Evolutionary conservation across 148 eudicot species (phyloP).

Genomic region (Nepenthes gracilis): DNA sequence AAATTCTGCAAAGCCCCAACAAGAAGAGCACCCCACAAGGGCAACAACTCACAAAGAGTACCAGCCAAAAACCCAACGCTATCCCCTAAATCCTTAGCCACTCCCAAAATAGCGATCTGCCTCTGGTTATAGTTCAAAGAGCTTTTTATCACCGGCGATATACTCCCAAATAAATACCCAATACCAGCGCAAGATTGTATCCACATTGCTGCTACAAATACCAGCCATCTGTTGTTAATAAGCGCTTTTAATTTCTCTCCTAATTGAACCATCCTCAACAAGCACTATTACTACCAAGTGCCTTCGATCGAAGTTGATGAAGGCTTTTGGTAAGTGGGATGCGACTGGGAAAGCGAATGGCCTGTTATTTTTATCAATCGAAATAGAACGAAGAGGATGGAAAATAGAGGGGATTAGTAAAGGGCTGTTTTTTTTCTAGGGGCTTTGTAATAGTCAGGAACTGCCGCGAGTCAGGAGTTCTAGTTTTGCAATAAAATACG

Average conservation of each 20-base stretch:
- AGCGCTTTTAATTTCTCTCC: slow-evolving; percentile 37
- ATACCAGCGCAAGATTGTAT: slow-evolving; percentile 86
- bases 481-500: too few relatives aligned
- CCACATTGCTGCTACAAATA: slow-evolving; percentile 96
- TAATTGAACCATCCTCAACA: slow-evolving; percentile 17
- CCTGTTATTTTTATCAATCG: too few relatives aligned
- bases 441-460: too few relatives aligned
- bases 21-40: slow-evolving; percentile 79
- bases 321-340: background rate
- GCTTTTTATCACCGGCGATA: slow-evolving; percentile 72
- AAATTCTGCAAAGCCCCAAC: slow-evolving; percentile 87
- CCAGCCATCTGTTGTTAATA: slow-evolving; percentile 69
- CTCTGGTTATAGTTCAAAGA: slow-evolving; percentile 67
- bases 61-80: slow-evolving; percentile 96
- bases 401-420: too few relatives aligned
- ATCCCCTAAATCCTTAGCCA: slow-evolving; percentile 89
- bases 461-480: too few relatives aligned
- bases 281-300: too few relatives aligned
- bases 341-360: background rate
- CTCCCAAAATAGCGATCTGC: slow-evolving; percentile 80
- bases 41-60: slow-evolving; percentile 65
- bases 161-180: slow-evolving; percentile 91
- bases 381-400: too few relatives aligned
- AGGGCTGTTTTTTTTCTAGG: too few relatives aligned
- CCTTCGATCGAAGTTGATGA: background rate